These are phyloP conservation scores for Phytophthora pluvialis DNA, from an alignment of 352 stramenopile genomes.

Conservation along the genomic window DNA sequence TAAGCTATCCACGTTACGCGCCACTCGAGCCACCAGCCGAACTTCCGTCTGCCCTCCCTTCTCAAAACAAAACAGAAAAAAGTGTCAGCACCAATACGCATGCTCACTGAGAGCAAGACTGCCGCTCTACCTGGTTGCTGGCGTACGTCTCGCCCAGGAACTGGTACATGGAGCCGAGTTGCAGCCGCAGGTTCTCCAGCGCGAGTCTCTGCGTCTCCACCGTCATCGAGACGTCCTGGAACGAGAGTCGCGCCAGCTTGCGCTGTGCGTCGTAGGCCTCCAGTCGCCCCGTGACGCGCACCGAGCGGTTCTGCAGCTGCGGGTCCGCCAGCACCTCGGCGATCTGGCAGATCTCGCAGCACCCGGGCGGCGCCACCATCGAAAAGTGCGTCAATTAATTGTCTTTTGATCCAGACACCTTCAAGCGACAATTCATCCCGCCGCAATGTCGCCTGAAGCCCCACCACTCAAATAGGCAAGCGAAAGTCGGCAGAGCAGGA, in stretches of 20 bases:
- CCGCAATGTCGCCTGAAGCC: background rate
- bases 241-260: slow-evolving; percentile 58
- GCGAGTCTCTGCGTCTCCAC: slow-evolving; percentile 71
- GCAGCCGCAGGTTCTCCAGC: slow-evolving; percentile 58
- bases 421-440: background rate
- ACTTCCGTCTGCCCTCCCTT: slow-evolving; percentile 44
- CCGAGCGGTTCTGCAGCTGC: slow-evolving; percentile 72
- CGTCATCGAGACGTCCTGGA: slow-evolving; percentile 65
- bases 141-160: slow-evolving; percentile 82
- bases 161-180: slow-evolving; percentile 82
- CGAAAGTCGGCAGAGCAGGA: slow-evolving; percentile 26
- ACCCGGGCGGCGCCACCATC: slow-evolving; percentile 36
- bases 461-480: slow-evolving; percentile 37
- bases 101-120: background rate
- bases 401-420: background rate
- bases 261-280: slow-evolving; percentile 69
- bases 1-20: slow-evolving; percentile 80
- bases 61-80: background rate
- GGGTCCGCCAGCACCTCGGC: slow-evolving; percentile 71
- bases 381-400: slow-evolving; percentile 3
- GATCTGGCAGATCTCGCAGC: slow-evolving; percentile 83
- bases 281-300: slow-evolving; percentile 78
- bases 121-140: slow-evolving; percentile 26
- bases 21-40: slow-evolving; percentile 70
- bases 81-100: slow-evolving; percentile 2